Percentiles rank a stretch among this genome's conserved stretches.
Evolutionary conservation across 2,329 filamentous ascomycete species (phyloP).

Genomic region (Colletotrichum siamense): DNA sequence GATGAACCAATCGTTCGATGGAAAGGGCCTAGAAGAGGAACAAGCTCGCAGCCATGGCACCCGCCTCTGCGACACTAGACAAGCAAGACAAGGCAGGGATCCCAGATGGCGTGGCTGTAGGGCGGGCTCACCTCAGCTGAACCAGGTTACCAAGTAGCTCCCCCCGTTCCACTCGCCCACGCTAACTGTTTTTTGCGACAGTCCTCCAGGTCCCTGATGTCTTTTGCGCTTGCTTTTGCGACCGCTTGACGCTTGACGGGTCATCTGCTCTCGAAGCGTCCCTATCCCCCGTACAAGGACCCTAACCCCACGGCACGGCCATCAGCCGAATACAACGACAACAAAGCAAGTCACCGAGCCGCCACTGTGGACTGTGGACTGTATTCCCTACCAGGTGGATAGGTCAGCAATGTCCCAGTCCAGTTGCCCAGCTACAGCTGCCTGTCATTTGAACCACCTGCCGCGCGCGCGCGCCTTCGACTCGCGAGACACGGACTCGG

Average conservation of each 20-base stretch:
- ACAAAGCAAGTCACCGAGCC: conserved; percentile 1
- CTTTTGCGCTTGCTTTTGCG: conserved; percentile 1
- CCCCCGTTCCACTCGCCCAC: conserved; percentile 32
- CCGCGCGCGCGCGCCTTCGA: background rate
- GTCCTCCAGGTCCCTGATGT: background rate
- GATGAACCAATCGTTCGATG: conserved; percentile 29
- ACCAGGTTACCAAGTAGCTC: conserved; percentile 20
- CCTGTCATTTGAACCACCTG: background rate
- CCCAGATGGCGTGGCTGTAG: conserved; percentile 31
- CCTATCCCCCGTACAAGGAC: conserved; percentile 31
- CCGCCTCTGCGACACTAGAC: conserved; percentile 13
- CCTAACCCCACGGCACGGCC: conserved; percentile 18
- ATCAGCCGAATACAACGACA: background rate
- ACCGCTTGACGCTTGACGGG: background rate
- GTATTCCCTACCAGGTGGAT: background rate
- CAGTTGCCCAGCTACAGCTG: background rate
- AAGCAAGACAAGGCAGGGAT: conserved; percentile 23
- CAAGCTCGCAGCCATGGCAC: conserved; percentile 27
- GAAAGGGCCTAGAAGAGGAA: conserved; percentile 29
- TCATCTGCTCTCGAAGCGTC: conserved; percentile 23
- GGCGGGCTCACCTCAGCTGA: conserved; percentile 43
- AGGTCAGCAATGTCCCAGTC: conserved; percentile 6
- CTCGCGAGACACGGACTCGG: background rate
- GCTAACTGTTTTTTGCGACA: conserved; percentile 33
- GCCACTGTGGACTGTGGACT: background rate